Percentiles rank a stretch among this genome's conserved stretches.
Conservation (phyloP, 2,329 filamentous ascomycete genomes). For the Achaetomium macrosporum region DNA sequence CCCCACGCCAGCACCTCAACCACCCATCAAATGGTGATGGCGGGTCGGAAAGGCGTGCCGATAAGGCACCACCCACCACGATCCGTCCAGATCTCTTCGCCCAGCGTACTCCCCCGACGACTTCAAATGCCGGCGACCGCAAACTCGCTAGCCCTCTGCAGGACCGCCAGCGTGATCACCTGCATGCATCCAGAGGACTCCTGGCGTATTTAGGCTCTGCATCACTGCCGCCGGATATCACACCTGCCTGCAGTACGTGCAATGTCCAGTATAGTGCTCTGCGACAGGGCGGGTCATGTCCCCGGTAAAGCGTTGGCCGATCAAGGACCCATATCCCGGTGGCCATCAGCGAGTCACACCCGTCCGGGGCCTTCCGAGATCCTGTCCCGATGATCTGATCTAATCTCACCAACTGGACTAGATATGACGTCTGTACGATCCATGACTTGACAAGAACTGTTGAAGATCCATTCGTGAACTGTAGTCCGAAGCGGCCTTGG, state of each 20-base stretch:
- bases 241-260: not conserved
- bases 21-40: not conserved
- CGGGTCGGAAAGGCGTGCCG: slow-evolving; percentile 4
- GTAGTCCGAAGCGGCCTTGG: no score
- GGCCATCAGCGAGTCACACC: not conserved
- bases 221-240: not conserved
- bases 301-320: slow-evolving; percentile 3
- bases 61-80: not conserved
- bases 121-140: slow-evolving; percentile 7
- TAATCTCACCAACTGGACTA: not conserved
- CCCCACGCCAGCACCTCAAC: not conserved
- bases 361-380: not conserved
- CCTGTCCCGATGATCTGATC: slow-evolving; percentile 2
- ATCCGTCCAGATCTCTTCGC: not conserved
- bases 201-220: slow-evolving; percentile 15
- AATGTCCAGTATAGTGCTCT: not conserved
- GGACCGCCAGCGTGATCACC: not conserved
- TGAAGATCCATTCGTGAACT: not conserved
- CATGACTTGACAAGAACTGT: not conserved
- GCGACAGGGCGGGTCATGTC: not conserved
- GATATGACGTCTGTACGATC: not conserved
- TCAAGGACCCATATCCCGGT: not conserved
- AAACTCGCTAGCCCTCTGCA: not conserved
- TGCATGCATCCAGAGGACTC: slow-evolving; percentile 1
- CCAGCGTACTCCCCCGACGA: not conserved